These are phyloP conservation scores for Cardiosporidium cionae DNA, from an alignment of 169 alveolate genomes.

Conservation along the genomic window DNA sequence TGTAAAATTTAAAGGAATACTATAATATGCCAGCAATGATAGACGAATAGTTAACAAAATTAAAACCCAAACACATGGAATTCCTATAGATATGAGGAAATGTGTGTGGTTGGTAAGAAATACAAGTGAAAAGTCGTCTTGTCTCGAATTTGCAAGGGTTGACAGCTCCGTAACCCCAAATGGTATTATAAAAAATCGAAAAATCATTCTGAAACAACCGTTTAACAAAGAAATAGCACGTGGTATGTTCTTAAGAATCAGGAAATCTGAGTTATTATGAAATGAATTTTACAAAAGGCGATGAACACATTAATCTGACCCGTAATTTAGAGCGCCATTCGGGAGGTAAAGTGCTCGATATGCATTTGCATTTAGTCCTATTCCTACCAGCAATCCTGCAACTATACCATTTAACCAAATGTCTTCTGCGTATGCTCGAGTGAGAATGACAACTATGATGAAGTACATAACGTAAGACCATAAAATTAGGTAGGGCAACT, in stretches of 20 bases:
- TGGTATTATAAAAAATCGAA: conserved; percentile 34
- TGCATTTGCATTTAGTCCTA: conserved; percentile 40
- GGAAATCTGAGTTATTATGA: too few species aligned
- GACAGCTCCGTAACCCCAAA: conserved; percentile 35
- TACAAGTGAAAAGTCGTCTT: conserved; percentile 25
- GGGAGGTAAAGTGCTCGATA: conserved; percentile 12
- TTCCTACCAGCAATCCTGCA: conserved; percentile 36
- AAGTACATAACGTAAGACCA: conserved; percentile 35
- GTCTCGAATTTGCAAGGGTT: conserved; percentile 15
- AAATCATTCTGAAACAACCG: conserved; percentile 29
- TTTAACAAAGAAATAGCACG: background rate
- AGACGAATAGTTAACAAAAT: too few species aligned
- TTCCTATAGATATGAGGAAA: conserved; percentile 12
- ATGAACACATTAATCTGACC: too few species aligned
- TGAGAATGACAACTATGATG: conserved; percentile 25
- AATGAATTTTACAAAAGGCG: too few species aligned
- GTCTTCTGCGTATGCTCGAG: conserved; percentile 5
- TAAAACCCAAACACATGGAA: too few species aligned
- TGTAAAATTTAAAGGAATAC: too few species aligned
- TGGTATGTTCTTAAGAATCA: too few species aligned
- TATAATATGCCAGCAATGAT: too few species aligned
- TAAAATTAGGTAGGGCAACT: conserved; percentile 30
- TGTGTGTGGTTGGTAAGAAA: conserved; percentile 25
- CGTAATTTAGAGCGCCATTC: background rate
- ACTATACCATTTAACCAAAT: conserved; percentile 37